These are phyloP conservation scores for Chaetomium tenue DNA, from an alignment of 495 filamentous ascomycete species.

Conservation along the genomic window DNA sequence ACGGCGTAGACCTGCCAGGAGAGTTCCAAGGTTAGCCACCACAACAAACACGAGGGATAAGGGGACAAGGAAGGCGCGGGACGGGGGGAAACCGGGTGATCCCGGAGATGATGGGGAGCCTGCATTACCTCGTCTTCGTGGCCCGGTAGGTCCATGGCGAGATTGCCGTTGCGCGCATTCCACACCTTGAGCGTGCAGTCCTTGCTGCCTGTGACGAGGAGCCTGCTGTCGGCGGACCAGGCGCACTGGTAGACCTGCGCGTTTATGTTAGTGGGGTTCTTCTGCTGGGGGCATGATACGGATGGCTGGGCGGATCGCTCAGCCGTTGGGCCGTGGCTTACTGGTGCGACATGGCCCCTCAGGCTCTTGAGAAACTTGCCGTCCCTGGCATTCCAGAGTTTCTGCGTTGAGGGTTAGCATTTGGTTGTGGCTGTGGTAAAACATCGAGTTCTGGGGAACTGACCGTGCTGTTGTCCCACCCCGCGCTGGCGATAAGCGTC, in stretches of 20 bases:
- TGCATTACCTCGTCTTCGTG: constrained; percentile 81
- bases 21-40: background rate
- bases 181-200: constrained; percentile 95
- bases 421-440: constrained; percentile 14
- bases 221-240: constrained; percentile 83
- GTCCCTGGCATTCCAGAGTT: constrained; percentile 49
- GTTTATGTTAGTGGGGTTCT: background rate
- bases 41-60: background rate
- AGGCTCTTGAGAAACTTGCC: constrained; percentile 81
- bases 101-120: background rate
- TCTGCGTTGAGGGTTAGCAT: constrained; percentile 14
- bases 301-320: background rate
- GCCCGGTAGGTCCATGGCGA: constrained; percentile 82
- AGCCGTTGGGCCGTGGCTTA: constrained; percentile 6
- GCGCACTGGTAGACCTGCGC: constrained; percentile 74
- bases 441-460: background rate
- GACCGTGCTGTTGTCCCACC: constrained; percentile 72
- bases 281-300: background rate
- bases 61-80: background rate
- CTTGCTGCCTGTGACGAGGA: constrained; percentile 81
- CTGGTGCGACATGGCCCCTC: constrained; percentile 84
- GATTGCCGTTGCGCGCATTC: constrained; percentile 80
- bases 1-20: constrained; percentile 53
- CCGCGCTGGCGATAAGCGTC: constrained; percentile 76
- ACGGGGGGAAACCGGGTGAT: background rate